A percentile compares a stretch with the other conserved stretches of the same genome.
Evolutionary conservation across 441 rosid genomes (phyloP).

Genomic region (Bruguiera hainesii): DNA sequence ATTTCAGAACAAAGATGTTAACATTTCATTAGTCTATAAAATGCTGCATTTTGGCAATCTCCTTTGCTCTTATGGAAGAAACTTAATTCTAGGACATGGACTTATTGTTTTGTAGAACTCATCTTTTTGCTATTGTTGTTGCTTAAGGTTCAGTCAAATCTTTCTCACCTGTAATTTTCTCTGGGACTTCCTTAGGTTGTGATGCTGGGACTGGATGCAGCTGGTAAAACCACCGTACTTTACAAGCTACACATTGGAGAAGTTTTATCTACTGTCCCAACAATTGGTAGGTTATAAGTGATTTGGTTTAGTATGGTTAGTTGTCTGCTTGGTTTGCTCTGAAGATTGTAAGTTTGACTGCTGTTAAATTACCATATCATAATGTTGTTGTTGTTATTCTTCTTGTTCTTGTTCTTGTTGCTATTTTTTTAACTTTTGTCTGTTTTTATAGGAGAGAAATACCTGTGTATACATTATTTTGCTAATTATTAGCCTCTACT

Average conservation of each 20-base stretch:
- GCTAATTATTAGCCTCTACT: too few relatives aligned
- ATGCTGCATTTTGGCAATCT: too few relatives aligned
- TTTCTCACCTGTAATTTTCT: constrained; percentile 12
- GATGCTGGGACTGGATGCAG: constrained; percentile 96
- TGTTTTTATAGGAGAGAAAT: too few relatives aligned
- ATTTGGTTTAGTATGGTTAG: not conserved
- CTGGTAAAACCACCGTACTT: constrained; percentile 92
- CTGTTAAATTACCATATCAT: not conserved
- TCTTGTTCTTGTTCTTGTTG: too few relatives aligned
- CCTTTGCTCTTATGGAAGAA: too few relatives aligned
- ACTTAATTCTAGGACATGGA: not conserved
- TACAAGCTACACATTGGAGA: constrained; percentile 97
- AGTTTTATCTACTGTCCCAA: constrained; percentile 94
- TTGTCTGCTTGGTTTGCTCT: not conserved
- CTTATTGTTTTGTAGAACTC: not conserved
- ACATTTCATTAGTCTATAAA: too few relatives aligned
- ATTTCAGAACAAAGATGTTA: too few relatives aligned
- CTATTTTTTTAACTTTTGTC: too few relatives aligned
- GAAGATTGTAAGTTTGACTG: not conserved
- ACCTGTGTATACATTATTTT: too few relatives aligned
- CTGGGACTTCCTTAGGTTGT: constrained; percentile 64
- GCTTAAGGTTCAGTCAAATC: not conserved
- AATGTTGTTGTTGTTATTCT: too few relatives aligned
- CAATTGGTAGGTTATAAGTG: constrained; percentile 52
- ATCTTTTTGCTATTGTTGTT: not conserved